Conservation (phyloP, 2,329 filamentous ascomycete genomes). For the Alternaria conjuncta region DNA sequence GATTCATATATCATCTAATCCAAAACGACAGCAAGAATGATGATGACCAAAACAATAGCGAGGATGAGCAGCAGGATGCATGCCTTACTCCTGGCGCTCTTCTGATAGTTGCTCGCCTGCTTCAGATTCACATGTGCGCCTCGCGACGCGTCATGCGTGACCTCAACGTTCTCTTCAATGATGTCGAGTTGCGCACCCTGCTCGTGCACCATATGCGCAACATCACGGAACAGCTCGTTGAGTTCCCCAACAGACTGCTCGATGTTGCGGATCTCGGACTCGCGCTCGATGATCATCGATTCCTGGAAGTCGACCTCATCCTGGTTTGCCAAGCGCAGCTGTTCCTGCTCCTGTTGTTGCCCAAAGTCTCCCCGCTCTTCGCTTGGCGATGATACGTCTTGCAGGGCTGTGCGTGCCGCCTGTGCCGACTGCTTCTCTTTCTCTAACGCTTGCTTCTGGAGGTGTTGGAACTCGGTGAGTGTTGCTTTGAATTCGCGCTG, state of each 20-base stretch:
- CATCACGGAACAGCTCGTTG: conserved; percentile 95
- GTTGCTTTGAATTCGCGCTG: conserved; percentile 91
- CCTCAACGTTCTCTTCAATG: conserved; percentile 87
- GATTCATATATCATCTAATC: conserved; percentile 57
- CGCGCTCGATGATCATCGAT: conserved; percentile 90
- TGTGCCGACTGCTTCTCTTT: conserved; percentile 88
- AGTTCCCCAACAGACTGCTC: conserved; percentile 95
- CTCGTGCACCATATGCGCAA: conserved; percentile 95
- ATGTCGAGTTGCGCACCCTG: conserved; percentile 89
- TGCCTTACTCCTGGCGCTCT: conserved; percentile 90
- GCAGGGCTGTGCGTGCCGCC: conserved; percentile 80
- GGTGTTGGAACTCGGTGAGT: conserved; percentile 86
- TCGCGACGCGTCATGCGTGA: conserved; percentile 78
- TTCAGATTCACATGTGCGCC: conserved; percentile 87
- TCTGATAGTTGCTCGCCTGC: conserved; percentile 89
- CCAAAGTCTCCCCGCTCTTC: conserved; percentile 51
- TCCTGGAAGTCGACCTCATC: conserved; percentile 98
- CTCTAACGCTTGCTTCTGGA: conserved; percentile 90
- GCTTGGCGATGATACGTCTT: conserved; percentile 59
- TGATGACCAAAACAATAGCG: conserved; percentile 85
- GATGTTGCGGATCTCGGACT: conserved; percentile 96
- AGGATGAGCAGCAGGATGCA: conserved; percentile 91
- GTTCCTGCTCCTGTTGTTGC: conserved; percentile 66
- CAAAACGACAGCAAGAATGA: conserved; percentile 84
- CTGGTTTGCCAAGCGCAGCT: conserved; percentile 83